Base-by-base conservation (phyloP, 805 yeast genomes). In the Candida insectalens region DNA sequence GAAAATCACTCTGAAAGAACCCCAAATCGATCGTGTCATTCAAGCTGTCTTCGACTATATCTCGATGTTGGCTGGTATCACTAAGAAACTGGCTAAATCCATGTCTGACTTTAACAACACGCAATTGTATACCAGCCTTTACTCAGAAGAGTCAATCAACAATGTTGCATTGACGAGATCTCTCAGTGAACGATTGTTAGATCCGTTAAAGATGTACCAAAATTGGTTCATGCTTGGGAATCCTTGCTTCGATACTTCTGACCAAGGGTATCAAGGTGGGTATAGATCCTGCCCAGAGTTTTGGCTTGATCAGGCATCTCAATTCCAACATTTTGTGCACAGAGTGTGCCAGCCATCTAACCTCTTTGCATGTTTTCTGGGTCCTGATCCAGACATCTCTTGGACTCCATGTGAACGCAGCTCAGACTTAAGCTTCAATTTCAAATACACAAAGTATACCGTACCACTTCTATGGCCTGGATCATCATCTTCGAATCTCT, bases 151-250 rank as follows among this genome's bases (percentile, higher is more conserved):
- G 0, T 44, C 48, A 3, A 42, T 40, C 13, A 49, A 68, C 1
- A 57, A 74, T 1, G 63, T 69, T 60, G 67, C 65, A 14, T 81
- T 74, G 40, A 65, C 69, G 8, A 55, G 71, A 1, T 47, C 45
- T 2, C 44, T 66, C 25, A 58, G 75, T 14, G 56, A 53, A 27
- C 28, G 42, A 0, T 42, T 78, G 30, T 68, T 71, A 33, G 44
- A 47, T 12, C 51, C 67, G 32, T 39, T 67, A 14, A 35, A 42
- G 0, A 26, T 32, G 1, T 27, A 62, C 3, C 51, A 58, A 0
- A 42, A 55, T 21, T 72, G 70, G 58, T 41, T 74, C 2, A 35
- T 75, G 26, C 64, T 60, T 39, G 71, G 71, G 0, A 39, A 55
- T 1, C 54, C 64, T 1, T 50, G 51, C 41, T 55, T 57, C 45